Evolutionary conservation across 2,329 filamentous ascomycete species (phyloP).

Genomic region (Lachnellula occidentalis): DNA sequence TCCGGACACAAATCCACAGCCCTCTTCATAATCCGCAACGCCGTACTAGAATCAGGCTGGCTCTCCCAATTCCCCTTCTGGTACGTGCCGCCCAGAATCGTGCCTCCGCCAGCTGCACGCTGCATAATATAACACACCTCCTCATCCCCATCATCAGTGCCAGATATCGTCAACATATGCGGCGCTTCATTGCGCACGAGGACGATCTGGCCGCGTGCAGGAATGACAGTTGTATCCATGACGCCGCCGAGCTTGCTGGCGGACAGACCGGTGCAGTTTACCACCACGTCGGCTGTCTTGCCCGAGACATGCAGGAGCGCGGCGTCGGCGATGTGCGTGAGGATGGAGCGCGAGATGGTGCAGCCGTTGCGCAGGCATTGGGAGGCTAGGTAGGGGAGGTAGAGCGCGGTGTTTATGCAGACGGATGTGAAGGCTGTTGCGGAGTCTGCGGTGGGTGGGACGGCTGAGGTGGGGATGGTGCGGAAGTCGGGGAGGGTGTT

Average conservation of each 20-base stretch:
- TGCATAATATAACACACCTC: conserved; percentile 65
- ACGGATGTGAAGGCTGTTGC: conserved; percentile 75
- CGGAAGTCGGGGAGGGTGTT: conserved; percentile 67
- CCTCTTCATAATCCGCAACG: conserved; percentile 62
- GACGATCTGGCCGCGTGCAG: conserved; percentile 73
- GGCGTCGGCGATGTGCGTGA: conserved; percentile 71
- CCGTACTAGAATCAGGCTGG: conserved; percentile 56
- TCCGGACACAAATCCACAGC: conserved; percentile 49
- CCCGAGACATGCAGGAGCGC: conserved; percentile 52
- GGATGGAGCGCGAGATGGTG: conserved; percentile 54
- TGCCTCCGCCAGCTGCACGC: conserved; percentile 61
- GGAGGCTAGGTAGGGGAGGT: conserved; percentile 78
- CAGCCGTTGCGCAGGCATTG: conserved; percentile 73
- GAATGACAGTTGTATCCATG: conserved; percentile 64
- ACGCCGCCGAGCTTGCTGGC: conserved; percentile 77
- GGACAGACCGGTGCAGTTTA: conserved; percentile 82
- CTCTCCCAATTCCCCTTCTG: conserved; percentile 61
- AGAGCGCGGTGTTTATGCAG: conserved; percentile 86
- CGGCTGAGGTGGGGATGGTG: conserved; percentile 49
- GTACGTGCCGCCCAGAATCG: conserved; percentile 61
- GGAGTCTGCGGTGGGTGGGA: conserved; percentile 62
- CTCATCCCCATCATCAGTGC: conserved; percentile 58
- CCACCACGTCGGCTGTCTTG: conserved; percentile 57
- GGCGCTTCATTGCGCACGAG: conserved; percentile 59
- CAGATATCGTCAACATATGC: conserved; percentile 55